Conservation (phyloP, 441 rosid genomes). For the Dalechampia spathulata region DNA sequence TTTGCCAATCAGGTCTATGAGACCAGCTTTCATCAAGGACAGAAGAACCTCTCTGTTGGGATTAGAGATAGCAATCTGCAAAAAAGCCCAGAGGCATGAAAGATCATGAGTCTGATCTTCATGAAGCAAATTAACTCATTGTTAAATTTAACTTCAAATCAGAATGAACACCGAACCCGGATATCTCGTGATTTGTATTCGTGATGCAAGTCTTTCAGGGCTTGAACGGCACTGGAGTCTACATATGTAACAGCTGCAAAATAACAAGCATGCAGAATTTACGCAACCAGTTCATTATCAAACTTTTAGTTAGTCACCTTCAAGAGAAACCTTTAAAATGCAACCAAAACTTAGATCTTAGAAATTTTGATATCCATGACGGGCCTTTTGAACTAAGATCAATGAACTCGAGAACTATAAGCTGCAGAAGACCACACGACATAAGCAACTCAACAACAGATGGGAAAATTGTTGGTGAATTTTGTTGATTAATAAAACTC, state of each 20-base stretch:
- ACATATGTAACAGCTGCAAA: constrained; percentile 67
- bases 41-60: constrained; percentile 74
- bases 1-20: constrained; percentile 76
- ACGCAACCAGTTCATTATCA: background rate
- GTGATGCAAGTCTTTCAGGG: constrained; percentile 64
- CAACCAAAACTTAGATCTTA: background rate
- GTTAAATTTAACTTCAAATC: background rate
- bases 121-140: background rate
- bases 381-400: background rate
- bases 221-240: constrained; percentile 78
- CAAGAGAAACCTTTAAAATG: background rate
- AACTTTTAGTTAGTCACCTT: background rate
- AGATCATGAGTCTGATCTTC: background rate
- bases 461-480: background rate
- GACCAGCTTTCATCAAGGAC: constrained; percentile 65
- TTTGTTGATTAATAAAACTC: no score
- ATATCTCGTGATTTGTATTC: constrained; percentile 69
- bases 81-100: constrained; percentile 1
- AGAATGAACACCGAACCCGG: constrained; percentile 32
- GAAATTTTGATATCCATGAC: background rate
- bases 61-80: constrained; percentile 83
- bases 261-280: background rate
- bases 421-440: background rate
- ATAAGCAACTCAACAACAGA: background rate
- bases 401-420: background rate